Evolutionary conservation across 306 rosid genomes (phyloP).

Genomic region (Ziziphus jujuba): DNA sequence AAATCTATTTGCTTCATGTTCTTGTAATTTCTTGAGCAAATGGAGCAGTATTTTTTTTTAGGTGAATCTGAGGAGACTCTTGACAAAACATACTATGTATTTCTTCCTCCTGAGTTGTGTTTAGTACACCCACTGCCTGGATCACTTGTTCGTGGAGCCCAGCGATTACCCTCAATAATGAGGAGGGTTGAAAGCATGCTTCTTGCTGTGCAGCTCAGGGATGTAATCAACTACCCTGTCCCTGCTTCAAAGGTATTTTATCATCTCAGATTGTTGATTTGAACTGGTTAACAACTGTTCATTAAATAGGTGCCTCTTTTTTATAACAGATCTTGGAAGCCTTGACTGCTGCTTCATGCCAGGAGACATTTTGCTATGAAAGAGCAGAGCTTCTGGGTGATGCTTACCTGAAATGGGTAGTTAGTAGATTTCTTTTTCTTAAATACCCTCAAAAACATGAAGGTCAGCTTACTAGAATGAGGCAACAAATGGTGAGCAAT

Average conservation of each 20-base stretch:
- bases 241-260: constrained; percentile 66
- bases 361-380: constrained; percentile 98
- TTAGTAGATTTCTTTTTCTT: constrained; percentile 90
- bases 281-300: constrained; percentile 13
- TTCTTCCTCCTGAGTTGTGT: constrained; percentile 95
- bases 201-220: constrained; percentile 83
- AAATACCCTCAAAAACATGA: constrained; percentile 97
- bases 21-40: constrained; percentile 21
- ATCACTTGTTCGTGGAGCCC: constrained; percentile 96
- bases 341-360: constrained; percentile 98
- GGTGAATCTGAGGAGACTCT: constrained; percentile 78
- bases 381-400: constrained; percentile 99
- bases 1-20: constrained; percentile 6
- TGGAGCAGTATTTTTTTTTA: constrained; percentile 43
- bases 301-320: constrained; percentile 21
- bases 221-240: constrained; percentile 66
- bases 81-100: constrained; percentile 94
- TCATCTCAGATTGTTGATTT: constrained; percentile 29
- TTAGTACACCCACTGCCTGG: constrained; percentile 92
- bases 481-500: constrained; percentile 98
- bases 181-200: constrained; percentile 99
- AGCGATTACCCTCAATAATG: constrained; percentile 96
- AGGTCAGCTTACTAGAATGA: constrained; percentile 99
- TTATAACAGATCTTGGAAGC: constrained; percentile 89
- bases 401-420: constrained; percentile 98